Conservation (phyloP, 2,329 filamentous ascomycete species). For the Calcarisporium arbuscula region DNA sequence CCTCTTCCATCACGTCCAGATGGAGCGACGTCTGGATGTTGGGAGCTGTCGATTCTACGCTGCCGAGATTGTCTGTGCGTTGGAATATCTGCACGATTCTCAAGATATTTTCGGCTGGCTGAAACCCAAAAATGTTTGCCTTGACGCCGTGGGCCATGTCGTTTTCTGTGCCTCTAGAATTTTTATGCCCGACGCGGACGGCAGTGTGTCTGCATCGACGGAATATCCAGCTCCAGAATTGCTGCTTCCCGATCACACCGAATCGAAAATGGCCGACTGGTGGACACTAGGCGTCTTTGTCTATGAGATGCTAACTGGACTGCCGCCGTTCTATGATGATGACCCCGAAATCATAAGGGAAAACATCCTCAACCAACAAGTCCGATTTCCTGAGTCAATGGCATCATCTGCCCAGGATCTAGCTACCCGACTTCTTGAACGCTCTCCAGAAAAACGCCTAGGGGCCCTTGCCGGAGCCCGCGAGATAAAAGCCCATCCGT, state of each 20-base stretch:
- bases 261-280: slow-evolving; percentile 89
- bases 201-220: slow-evolving; percentile 81
- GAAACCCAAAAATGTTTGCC: slow-evolving; percentile 72
- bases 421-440: slow-evolving; percentile 1
- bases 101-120: slow-evolving; percentile 73
- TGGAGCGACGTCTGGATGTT: slow-evolving; percentile 84
- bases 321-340: slow-evolving; percentile 80
- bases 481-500: slow-evolving; percentile 4
- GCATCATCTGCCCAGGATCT: not conserved
- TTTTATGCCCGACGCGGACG: slow-evolving; percentile 89
- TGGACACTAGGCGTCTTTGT: slow-evolving; percentile 86
- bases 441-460: not conserved
- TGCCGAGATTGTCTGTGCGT: slow-evolving; percentile 76
- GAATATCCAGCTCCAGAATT: slow-evolving; percentile 86
- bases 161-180: slow-evolving; percentile 85
- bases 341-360: not conserved
- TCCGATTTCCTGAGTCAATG: not conserved
- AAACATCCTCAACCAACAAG: slow-evolving; percentile 1
- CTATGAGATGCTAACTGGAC: slow-evolving; percentile 87
- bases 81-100: slow-evolving; percentile 85
- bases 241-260: slow-evolving; percentile 74
- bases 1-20: slow-evolving; percentile 82
- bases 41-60: slow-evolving; percentile 86
- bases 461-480: not conserved
- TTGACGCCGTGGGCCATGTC: slow-evolving; percentile 87